Base-by-base conservation (phyloP, 1,139 yeast species). In the Chernovozyma sophiae-reginae region DNA sequence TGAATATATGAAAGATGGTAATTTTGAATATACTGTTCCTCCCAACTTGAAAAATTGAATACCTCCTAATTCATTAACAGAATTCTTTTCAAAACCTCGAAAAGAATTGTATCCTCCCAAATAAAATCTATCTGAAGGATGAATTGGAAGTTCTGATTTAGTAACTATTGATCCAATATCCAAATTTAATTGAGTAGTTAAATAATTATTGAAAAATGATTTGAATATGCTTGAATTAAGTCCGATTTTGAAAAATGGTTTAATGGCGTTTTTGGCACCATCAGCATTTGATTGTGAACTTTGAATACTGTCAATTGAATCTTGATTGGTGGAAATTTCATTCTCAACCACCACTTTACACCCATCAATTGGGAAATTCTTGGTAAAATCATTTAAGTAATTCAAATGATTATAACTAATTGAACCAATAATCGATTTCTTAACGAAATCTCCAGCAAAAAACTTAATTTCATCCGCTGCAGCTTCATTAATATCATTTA, bases 71-170 rank as follows among this genome's bases (percentile, higher is more conserved):
- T 28, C 26, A 35, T 64, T 62, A 32, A 70, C 51, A 2, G 68
- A 48, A 46, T 70, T 70, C 40, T 60, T 60, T 10, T 58, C 44
- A 42, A 67, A 70, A 1, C 77, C 77, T 36, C 53, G 52, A 45
- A 72, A 63, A 2, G 65, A 55, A 30, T 58, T 49, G 36, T 48
- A 49, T 0, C 77, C 77, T 10, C 77, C 77, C 39, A 74, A 58
- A 47, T 73, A 75, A 46, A 74, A 76, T 41, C 68, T 64, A 47
- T 77, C 82, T 11, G 68, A 52, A 5, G 57, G 49, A 42, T 72
- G 77, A 17, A 75, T 60, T 12, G 65, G 60, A 3, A 48, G 38
- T 5, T 45, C 40, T n/a, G 45, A 37, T n/a, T 53, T 42, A 35
- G 52, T 42, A 24, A 43, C 30, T 29, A 62, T 49, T 12, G 60